Base-by-base conservation (phyloP, 371 early-diverging fungal species). In the Mortierella sp. region DNA sequence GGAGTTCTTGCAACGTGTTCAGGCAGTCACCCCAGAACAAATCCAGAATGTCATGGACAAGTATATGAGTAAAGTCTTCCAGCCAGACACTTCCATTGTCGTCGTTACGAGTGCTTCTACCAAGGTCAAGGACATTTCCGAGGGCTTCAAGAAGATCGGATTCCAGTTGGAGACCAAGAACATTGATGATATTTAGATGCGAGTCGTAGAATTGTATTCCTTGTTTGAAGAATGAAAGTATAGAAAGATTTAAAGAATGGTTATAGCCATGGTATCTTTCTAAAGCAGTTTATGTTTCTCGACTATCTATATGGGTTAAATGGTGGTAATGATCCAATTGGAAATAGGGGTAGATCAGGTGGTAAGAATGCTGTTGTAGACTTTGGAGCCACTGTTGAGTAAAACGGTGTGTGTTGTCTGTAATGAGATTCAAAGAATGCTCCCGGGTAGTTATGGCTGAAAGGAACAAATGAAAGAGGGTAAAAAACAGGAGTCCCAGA, bases 51-150 rank as follows among this genome's bases (percentile, higher is more conserved):
- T 51, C 45, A 77, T 55, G 94, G 93, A 65, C 88, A 89, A 64
- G 91, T 91, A 91, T 68, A 83, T 91, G 72, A 76, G 83, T 54
- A 82, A 85, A 59, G 80, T 89, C 73, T 91, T 91, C 82, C 75
- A 77, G 29, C 84, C 89, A 5, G 85, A 84, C 1, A 77, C 79
- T 22, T 87, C 89, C 31, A 85, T 88, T 61, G 85, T 88, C 23
- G 88, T 89, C 31, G 89, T 88, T 2, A 84, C 87, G 47, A 86
- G 89, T 49, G 83, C 89, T 9, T 84, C 89, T 2, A 83, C 72
- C 61, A 91, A 91, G 76, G 75, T 85, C 22, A 72, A 75, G 47
- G 90, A 89, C 8, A 75, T 80, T 51, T 74, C 71, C 17, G 67
- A 67, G 28, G 79, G 83, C 0, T 82, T 84, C 69, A 81, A 75